Evolutionary conservation across 129 eudicot species (phyloP).

Genomic region (Arctium lappa): DNA sequence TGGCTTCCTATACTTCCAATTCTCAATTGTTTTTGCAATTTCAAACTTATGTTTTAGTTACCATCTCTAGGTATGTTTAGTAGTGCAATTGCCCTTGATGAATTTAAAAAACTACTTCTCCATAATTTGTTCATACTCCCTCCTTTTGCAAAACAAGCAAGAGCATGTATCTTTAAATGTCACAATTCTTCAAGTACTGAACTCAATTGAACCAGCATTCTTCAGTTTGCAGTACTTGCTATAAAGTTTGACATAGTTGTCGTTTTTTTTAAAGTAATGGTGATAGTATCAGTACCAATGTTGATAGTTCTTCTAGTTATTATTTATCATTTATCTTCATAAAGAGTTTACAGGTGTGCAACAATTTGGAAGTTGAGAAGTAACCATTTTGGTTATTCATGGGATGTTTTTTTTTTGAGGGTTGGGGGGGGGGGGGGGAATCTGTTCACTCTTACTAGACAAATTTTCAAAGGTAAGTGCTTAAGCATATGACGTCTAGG

Average conservation of each 20-base stretch:
- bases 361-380: too few relatives aligned
- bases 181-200: not conserved
- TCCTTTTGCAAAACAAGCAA: not conserved
- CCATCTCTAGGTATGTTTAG: not conserved
- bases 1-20: not conserved
- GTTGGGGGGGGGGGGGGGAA: too few relatives aligned
- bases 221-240: not conserved
- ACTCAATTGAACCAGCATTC: not conserved
- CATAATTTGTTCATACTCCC: not conserved
- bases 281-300: not conserved
- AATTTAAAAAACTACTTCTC: not conserved
- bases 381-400: too few relatives aligned
- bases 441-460: not conserved
- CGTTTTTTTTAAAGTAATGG: not conserved
- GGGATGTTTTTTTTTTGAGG: too few relatives aligned
- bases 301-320: not conserved
- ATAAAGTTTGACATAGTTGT: not conserved
- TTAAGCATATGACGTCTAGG: not conserved
- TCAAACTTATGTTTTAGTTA: not conserved
- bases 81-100: not conserved
- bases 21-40: not conserved
- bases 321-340: not conserved
- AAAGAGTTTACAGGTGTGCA: too few relatives aligned
- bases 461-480: not conserved
- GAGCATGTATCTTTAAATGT: not conserved